Percentiles rank a stretch among this genome's conserved stretches.
Conservation (phyloP, 1,284 basidiomycete genomes). For the Puccinia horiana region DNA sequence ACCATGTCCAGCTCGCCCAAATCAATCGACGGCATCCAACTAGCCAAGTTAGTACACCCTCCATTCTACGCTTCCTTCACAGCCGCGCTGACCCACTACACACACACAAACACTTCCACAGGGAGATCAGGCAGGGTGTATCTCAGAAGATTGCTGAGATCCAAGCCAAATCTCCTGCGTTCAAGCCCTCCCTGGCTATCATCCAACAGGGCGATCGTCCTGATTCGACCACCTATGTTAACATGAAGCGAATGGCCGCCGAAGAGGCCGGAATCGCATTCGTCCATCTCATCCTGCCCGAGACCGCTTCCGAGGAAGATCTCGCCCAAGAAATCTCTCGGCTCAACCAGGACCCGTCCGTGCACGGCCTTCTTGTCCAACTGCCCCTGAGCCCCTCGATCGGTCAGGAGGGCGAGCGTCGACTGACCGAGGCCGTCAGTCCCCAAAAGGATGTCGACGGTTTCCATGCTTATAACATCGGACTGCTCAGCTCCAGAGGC, state of each 20-base stretch:
- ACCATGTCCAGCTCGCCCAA: not conserved
- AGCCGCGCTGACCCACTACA: not conserved
- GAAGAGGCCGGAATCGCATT: conserved; percentile 90
- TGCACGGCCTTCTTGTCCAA: conserved; percentile 93
- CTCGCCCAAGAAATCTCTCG: conserved; percentile 76
- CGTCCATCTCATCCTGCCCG: conserved; percentile 75
- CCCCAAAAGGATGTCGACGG: conserved; percentile 97
- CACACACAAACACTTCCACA: not conserved
- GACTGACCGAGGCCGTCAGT: conserved; percentile 88
- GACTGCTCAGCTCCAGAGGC: conserved; percentile 86
- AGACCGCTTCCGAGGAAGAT: conserved; percentile 72
- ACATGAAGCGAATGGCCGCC: conserved; percentile 96
- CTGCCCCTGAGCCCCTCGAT: conserved; percentile 90
- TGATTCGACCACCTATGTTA: conserved; percentile 89
- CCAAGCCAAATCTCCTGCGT: conserved; percentile 69
- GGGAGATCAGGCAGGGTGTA: conserved; percentile 2
- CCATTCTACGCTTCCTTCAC: not conserved
- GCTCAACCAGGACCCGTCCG: conserved; percentile 78
- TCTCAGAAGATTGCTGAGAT: not conserved
- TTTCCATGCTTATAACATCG: conserved; percentile 99
- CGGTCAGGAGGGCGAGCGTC: conserved; percentile 78
- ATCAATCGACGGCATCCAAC: not conserved
- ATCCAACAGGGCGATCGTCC: conserved; percentile 89
- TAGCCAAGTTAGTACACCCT: not conserved
- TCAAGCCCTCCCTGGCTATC: conserved; percentile 85